Evolutionary conservation across 768 basidiomycete species (phyloP), one percentile per base, ranked within the genome.

Genomic region (Suillus subaureus): DNA sequence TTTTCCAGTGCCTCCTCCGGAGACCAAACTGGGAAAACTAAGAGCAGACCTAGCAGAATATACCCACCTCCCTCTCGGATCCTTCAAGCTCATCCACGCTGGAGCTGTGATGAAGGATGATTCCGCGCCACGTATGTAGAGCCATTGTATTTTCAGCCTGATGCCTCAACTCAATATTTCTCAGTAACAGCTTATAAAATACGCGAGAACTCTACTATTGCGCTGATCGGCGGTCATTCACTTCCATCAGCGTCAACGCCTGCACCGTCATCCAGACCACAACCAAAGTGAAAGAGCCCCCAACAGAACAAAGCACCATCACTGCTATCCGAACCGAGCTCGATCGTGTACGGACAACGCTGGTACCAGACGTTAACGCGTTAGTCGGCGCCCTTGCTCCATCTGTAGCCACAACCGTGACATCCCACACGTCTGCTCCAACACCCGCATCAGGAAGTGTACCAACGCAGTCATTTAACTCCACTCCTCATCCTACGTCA

Each of bases 71-170:
- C 86, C 90, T 0, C 75, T 78, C 35, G 72, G 84, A 68, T 84
- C 85, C 35, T 93, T 97, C 84, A 94, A 95, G 75, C 85, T 99
- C 72, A 88, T 99, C 68, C 89, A 92, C 79, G 87, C 91, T 55
- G 97, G 97, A 45, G 95, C 93, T 2, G 86, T 97, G 76, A 91
- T 98, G 85, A 91, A 89, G 70, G 94, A 97, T 74, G 89, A 95
- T 74, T 74, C 79, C 65, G 84, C 87, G 9, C 85, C 89, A 55
- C 79, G 89, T 91, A 68, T 69, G 79, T 85, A 74, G 47, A 65
- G 18, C 23, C 64, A 63, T 49, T 56, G 52, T 64, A 18, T 42
- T 51, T 51, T 42, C 58, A 60, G 6, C 11, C 13, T 18, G 42
- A 15, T 4, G 18, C 18, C 28, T 31, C 40, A 42, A 9, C 42